Base-by-base conservation (phyloP, 345 rosid genomes). In the Moringa oleifera region DNA sequence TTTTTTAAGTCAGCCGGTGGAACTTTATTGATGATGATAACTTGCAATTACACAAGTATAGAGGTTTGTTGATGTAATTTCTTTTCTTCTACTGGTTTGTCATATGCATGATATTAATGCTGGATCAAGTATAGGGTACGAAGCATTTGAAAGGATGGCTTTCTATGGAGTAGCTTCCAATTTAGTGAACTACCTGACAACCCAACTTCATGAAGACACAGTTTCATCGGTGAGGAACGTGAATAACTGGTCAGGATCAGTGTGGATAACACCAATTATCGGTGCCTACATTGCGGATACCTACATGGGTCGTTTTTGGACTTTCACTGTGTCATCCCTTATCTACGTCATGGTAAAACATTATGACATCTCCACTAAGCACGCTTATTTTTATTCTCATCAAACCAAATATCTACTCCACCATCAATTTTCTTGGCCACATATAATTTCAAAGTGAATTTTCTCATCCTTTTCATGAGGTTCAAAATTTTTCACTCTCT, bases 81-180 rank as follows among this genome's bases (percentile, higher is more conserved):
- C n/a, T n/a, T n/a, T n/a, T n/a, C n/a, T n/a, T n/a, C n/a, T n/a
- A n/a, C n/a, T n/a, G n/a, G n/a, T n/a, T n/a, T n/a, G n/a, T n/a
- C n/a, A n/a, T n/a, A n/a, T n/a, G n/a, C n/a, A n/a, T n/a, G n/a
- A n/a, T n/a, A n/a, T n/a, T n/a, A n/a, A n/a, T n/a, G n/a, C n/a
- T n/a, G n/a, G 37, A 33, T 33, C 37, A 33, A 4, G 11, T 33
- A 33, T 33, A 92, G 98, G 88, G 58, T 92, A 92, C 58, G 98
- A 92, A 74, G 87, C 88, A 63, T 92, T 92, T 69, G 98, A 92
- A 72, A 83, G 98, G 76, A 92, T 92, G 98, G 96, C 96, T 28
- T 92, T 82, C 63, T 87, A 92, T 60, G 96, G 96, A 62, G 76
- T 92, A 73, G 84, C 86, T 17, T 85, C 98, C 18, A 92, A 92